Evolutionary conservation across 345 rosid genomes (phyloP).

Genomic region (Corchorus capsularis): DNA sequence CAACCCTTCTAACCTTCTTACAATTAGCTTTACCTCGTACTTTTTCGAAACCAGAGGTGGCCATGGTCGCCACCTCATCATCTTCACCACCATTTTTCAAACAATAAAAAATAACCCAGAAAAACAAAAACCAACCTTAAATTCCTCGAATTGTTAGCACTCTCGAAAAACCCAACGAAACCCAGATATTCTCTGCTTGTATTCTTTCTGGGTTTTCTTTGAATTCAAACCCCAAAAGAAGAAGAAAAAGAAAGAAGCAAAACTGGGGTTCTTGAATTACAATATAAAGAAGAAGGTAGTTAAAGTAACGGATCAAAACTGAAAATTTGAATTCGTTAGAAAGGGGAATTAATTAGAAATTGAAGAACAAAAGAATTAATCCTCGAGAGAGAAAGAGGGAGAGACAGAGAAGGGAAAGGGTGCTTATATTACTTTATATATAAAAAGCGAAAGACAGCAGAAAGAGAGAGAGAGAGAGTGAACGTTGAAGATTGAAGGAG

Average conservation of each 20-base stretch:
- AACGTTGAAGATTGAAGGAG: neutral
- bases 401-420: neutral
- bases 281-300: neutral
- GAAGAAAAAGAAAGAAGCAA: neutral
- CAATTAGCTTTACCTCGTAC: conserved; percentile 69
- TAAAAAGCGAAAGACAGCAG: too few relatives aligned
- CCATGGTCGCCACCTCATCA: conserved; percentile 99
- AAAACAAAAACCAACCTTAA: conserved; percentile 9
- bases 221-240: neutral
- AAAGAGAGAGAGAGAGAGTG: neutral
- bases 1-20: conserved; percentile 79
- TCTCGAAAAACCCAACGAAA: conserved; percentile 11
- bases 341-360: conserved; percentile 1
- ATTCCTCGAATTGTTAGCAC: neutral
- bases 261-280: conserved; percentile 5
- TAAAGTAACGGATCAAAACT: neutral
- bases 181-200: neutral
- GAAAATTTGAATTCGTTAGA: neutral
- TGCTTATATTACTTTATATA: neutral
- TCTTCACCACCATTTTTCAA: conserved; percentile 81
- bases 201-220: neutral
- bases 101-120: neutral
- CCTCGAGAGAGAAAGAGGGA: neutral
- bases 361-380: neutral
- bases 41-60: conserved; percentile 75